Percentiles rank a stretch among this genome's conserved stretches.
Conservation (phyloP, 2,329 filamentous ascomycete genomes). For the Penicillium janthinellum region DNA sequence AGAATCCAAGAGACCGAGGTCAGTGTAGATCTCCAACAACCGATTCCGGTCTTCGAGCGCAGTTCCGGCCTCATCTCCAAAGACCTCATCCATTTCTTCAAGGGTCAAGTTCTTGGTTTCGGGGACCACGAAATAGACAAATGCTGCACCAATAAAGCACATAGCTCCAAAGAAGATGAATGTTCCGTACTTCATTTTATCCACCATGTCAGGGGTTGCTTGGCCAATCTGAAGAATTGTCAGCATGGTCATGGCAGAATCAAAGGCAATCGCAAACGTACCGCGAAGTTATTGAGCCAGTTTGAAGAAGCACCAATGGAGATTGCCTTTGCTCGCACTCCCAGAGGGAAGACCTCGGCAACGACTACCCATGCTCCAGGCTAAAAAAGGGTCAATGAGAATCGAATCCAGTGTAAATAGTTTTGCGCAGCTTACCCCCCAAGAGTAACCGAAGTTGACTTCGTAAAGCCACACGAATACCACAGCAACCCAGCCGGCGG, state of each 20-base stretch:
- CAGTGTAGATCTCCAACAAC: slow-evolving; percentile 4
- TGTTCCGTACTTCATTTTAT: slow-evolving; percentile 37
- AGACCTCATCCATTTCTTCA: slow-evolving; percentile 14
- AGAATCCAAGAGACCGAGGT: slow-evolving; percentile 1
- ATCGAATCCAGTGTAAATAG: background rate
- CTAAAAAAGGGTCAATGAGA: background rate
- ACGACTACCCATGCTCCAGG: slow-evolving; percentile 13
- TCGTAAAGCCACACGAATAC: slow-evolving; percentile 68
- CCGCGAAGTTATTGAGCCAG: slow-evolving; percentile 45
- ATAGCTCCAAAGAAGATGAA: slow-evolving; percentile 42
- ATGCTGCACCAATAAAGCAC: slow-evolving; percentile 17
- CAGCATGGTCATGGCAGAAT: background rate
- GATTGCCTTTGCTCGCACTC: slow-evolving; percentile 40
- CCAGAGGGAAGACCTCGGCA: slow-evolving; percentile 40
- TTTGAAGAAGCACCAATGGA: slow-evolving; percentile 40
- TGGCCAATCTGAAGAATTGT: background rate
- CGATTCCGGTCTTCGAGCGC: slow-evolving; percentile 7
- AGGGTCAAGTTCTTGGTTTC: slow-evolving; percentile 12
- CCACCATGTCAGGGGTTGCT: slow-evolving; percentile 31
- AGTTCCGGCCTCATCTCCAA: slow-evolving; percentile 2
- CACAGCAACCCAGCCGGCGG: slow-evolving; percentile 70
- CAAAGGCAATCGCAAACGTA: slow-evolving; percentile 25
- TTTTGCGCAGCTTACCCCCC: slow-evolving; percentile 43
- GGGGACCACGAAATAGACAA: slow-evolving; percentile 27
- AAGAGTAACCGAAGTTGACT: slow-evolving; percentile 73